Evolutionary conservation across 1,139 yeast species (phyloP), one percentile per base, ranked within the genome.

Genomic region (Sugiyamaella novakii): DNA sequence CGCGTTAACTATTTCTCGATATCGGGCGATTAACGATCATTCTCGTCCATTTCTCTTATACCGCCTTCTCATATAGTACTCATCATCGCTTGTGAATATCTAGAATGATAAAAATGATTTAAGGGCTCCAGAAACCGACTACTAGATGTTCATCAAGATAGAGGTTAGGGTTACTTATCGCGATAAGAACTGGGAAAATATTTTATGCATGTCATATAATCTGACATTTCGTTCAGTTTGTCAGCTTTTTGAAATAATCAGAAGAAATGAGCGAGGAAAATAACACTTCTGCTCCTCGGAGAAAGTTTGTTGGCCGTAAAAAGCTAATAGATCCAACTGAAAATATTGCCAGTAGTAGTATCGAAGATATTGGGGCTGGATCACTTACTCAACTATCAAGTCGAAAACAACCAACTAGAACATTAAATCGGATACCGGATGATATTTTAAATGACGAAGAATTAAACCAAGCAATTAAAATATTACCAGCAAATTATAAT

Each of bases 401-500:
- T 10, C 50, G 52, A 7, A 53, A 54, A 39, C 52, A 50, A 12
- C 50, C 60, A 63, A 54, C 62, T 55, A 54, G 95, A 56, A 81
- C 88, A 3, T 73, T 87, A 69, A 87, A 87, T 61, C 97, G 88
- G 64, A 86, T 94, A n/a, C 98, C 98, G 1, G 80, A 78, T 5
- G 96, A 88, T 8, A 89, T 92, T 22, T 66, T 89, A 24, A 72
- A 87, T 28, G 92, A 92, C 66, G 72, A 77, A 50, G 96, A 87
- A 31, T 74, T 92, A 19, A 87, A 88, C 58, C 84, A 81, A 43
- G 95, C 97, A 1, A 82, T 89, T 18, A 77, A 78, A 54, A 72
- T 91, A 8, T 72, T 92, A 10, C 99, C 99, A 1, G 77, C 87
- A 1, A 92, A 92, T 67, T 92, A 92, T 68, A 91, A 91, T 68